phyloP scores from a whole-genome alignment of 441 rosid species.

The Pelargonium exstipulatum region DNA sequence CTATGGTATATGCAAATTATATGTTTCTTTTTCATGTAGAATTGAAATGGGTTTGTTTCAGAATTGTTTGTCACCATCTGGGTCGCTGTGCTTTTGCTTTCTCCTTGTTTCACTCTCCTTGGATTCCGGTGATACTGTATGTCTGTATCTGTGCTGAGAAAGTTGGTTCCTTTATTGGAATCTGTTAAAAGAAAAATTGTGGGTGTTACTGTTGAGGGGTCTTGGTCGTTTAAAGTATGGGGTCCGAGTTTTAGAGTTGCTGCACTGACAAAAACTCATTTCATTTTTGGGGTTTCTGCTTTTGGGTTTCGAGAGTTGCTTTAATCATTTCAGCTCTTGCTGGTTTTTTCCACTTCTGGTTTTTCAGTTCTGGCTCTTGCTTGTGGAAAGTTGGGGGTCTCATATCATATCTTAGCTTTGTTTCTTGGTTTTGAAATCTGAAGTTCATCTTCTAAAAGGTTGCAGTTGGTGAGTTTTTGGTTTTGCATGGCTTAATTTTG shows the following conservation, averaged over 20 bases:
- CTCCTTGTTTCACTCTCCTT: conserved; percentile 27
- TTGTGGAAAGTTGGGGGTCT: too few species aligned
- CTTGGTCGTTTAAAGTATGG: conserved; percentile 22
- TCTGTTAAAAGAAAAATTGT: conserved; percentile 1
- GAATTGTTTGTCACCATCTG: conserved; percentile 22
- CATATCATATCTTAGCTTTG: neutral
- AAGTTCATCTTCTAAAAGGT: conserved; percentile 3
- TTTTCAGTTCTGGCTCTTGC: too few species aligned
- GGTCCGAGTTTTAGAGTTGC: conserved; percentile 2
- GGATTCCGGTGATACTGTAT: conserved; percentile 30
- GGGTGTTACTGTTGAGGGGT: conserved; percentile 25
- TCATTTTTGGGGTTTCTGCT: neutral
- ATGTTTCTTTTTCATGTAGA: conserved; percentile 12
- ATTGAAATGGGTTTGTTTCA: conserved; percentile 16
- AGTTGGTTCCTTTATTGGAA: conserved; percentile 41
- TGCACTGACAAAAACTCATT: conserved; percentile 3
- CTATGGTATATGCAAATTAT: too few species aligned
- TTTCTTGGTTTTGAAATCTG: conserved; percentile 8
- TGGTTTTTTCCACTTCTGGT: neutral
- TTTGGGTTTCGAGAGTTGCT: neutral
- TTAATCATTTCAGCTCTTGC: conserved; percentile 3
- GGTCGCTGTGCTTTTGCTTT: conserved; percentile 21
- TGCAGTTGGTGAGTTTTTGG: neutral
- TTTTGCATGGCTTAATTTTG: neutral
- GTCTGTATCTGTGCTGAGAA: conserved; percentile 28